phyloP scores from a whole-genome alignment of 768 basidiomycete species.

The Neoboletus brunneissimus region DNA sequence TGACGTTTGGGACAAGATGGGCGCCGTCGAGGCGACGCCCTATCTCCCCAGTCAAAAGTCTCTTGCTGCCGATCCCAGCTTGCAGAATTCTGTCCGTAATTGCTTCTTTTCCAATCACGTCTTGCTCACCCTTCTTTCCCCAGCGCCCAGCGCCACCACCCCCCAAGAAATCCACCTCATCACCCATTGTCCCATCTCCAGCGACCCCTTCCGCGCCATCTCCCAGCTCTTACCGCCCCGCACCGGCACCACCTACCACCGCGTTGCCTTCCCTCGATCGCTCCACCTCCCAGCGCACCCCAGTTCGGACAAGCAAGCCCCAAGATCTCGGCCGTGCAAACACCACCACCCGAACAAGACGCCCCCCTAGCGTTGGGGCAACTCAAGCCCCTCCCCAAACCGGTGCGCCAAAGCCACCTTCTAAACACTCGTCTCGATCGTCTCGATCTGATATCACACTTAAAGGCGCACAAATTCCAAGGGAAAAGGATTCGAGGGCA shows the following conservation, averaged over 20 bases:
- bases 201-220: conserved; percentile 33
- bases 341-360: conserved; percentile 65
- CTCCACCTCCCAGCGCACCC: conserved; percentile 80
- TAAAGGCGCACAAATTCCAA: conserved; percentile 37
- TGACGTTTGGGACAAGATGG: conserved; percentile 86
- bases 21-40: conserved; percentile 42
- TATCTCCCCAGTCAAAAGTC: conserved; percentile 28
- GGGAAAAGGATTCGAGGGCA: conserved; percentile 38
- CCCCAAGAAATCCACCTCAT: conserved; percentile 37
- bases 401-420: conserved; percentile 35
- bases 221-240: conserved; percentile 62
- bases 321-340: conserved; percentile 57
- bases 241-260: conserved; percentile 67
- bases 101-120: neutral
- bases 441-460: conserved; percentile 58
- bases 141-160: conserved; percentile 42
- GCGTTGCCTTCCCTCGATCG: conserved; percentile 76
- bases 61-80: conserved; percentile 42
- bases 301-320: conserved; percentile 47
- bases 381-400: conserved; percentile 28
- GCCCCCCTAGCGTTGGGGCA: conserved; percentile 43
- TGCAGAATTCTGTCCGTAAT: conserved; percentile 54
- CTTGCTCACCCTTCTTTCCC: conserved; percentile 9
- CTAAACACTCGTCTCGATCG: conserved; percentile 54
- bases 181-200: conserved; percentile 28